Percentiles rank a stretch among this genome's conserved stretches.
These are phyloP conservation scores for Blastobotrys ciferrii DNA, from an alignment of 1,139 yeast species.

Conservation along the genomic window DNA sequence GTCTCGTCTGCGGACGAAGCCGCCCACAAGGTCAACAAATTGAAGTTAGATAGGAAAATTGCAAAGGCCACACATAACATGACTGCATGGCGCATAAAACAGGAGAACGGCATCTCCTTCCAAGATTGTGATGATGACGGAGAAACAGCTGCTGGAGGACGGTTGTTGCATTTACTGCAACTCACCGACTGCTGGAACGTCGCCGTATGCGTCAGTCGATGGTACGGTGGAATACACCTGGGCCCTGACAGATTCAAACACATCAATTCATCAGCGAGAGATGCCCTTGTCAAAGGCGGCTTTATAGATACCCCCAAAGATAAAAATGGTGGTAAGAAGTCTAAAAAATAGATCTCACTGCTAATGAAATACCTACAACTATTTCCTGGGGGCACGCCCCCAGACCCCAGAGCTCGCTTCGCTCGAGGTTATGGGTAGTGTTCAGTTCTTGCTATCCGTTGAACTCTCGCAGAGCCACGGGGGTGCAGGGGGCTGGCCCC, in stretches of 20 bases:
- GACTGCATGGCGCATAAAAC: constrained; percentile 77
- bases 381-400: too few species aligned
- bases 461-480: too few species aligned
- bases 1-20: constrained; percentile 70
- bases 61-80: constrained; percentile 74
- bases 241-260: constrained; percentile 96
- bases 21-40: constrained; percentile 45
- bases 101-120: constrained; percentile 48
- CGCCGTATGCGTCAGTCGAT: constrained; percentile 81
- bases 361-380: too few species aligned
- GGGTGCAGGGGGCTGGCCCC: too few species aligned
- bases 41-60: constrained; percentile 65
- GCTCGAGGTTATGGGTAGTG: too few species aligned
- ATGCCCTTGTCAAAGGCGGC: constrained; percentile 68
- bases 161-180: constrained; percentile 75
- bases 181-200: constrained; percentile 79
- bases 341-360: background rate
- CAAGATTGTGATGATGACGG: constrained; percentile 98
- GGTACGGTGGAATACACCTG: constrained; percentile 90
- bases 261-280: constrained; percentile 84
- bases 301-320: constrained; percentile 38
- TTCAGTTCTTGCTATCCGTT: too few species aligned
- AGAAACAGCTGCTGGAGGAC: constrained; percentile 92
- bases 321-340: constrained; percentile 5
- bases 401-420: too few species aligned